A percentile compares a stretch with the other conserved stretches of the same genome.
These are phyloP conservation scores for Metschnikowia cerradonensis DNA, from an alignment of 805 yeast genomes.

Conservation along the genomic window DNA sequence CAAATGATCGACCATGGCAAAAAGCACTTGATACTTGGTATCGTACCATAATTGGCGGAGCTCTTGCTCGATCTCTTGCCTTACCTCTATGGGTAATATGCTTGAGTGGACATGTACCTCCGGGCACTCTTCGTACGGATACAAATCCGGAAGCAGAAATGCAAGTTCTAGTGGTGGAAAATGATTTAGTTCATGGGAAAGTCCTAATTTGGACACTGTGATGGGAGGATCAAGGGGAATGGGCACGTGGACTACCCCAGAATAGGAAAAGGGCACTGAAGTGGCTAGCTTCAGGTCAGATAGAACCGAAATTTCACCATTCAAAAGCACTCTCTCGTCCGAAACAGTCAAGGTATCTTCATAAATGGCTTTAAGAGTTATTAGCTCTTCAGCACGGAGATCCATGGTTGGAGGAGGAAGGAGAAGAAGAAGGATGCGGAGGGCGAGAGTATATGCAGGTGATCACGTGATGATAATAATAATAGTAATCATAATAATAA, in stretches of 20 bases:
- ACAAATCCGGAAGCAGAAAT: constrained; percentile 29
- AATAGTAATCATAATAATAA: no score
- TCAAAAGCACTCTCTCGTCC: not conserved
- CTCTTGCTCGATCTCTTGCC: constrained; percentile 12
- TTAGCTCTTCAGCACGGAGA: constrained; percentile 35
- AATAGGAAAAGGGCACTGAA: not conserved
- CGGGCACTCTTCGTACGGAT: constrained; percentile 33
- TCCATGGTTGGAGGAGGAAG: constrained; percentile 12
- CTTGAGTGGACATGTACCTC: constrained; percentile 21
- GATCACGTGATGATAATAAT: no score
- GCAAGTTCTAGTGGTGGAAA: constrained; percentile 30
- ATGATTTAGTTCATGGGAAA: constrained; percentile 14
- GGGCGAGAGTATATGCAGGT: not conserved
- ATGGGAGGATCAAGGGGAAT: constrained; percentile 11
- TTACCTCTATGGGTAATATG: constrained; percentile 26
- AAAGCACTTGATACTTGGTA: constrained; percentile 37
- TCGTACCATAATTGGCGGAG: constrained; percentile 33
- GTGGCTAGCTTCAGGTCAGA: not conserved
- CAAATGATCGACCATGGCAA: constrained; percentile 40
- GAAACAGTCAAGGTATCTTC: constrained; percentile 26
- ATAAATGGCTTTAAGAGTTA: constrained; percentile 38
- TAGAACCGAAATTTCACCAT: not conserved
- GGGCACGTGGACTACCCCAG: constrained; percentile 7
- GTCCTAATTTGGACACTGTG: not conserved
- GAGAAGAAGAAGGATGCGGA: not conserved